Conservation (phyloP, 106 monocot species). For the Triglochin maritima region DNA sequence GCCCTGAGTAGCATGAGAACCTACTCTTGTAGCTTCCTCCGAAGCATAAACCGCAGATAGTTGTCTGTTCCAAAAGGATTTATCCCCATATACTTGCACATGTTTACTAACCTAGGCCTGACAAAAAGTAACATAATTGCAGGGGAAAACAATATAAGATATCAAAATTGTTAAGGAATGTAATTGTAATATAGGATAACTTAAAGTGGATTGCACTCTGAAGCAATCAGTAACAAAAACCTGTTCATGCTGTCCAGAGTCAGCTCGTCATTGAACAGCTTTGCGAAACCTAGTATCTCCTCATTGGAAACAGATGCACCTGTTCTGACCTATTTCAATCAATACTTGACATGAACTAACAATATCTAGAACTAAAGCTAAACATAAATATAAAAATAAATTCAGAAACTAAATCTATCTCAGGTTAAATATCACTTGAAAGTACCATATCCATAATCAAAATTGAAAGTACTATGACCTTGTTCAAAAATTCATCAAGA, state of each 20-base stretch:
- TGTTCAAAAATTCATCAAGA: constrained; percentile 89
- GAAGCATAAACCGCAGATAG: constrained; percentile 79
- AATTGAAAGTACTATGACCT: constrained; percentile 30
- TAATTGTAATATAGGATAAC: not conserved
- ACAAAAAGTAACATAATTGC: constrained; percentile 7
- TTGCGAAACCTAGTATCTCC: constrained; percentile 91
- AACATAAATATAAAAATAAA: too few species aligned
- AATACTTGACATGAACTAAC: not conserved
- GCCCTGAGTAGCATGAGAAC: not conserved
- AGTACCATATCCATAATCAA: too few species aligned
- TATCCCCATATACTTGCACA: constrained; percentile 99
- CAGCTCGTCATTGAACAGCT: constrained; percentile 93
- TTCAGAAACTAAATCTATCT: too few species aligned
- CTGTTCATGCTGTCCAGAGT: constrained; percentile 97
- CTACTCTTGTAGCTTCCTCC: constrained; percentile 69
- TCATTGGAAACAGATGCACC: constrained; percentile 80
- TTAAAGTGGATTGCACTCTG: not conserved
- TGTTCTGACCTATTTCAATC: constrained; percentile 57
- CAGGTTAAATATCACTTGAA: too few species aligned
- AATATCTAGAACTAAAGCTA: too few species aligned
- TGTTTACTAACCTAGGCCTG: constrained; percentile 92
- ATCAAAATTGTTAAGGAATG: too few species aligned
- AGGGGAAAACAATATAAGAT: too few species aligned
- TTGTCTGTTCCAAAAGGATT: constrained; percentile 82
- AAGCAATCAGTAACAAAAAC: constrained; percentile 21